Evolutionary conservation across 768 basidiomycete species (phyloP).

Genomic region (Pulveroboletus sp.): DNA sequence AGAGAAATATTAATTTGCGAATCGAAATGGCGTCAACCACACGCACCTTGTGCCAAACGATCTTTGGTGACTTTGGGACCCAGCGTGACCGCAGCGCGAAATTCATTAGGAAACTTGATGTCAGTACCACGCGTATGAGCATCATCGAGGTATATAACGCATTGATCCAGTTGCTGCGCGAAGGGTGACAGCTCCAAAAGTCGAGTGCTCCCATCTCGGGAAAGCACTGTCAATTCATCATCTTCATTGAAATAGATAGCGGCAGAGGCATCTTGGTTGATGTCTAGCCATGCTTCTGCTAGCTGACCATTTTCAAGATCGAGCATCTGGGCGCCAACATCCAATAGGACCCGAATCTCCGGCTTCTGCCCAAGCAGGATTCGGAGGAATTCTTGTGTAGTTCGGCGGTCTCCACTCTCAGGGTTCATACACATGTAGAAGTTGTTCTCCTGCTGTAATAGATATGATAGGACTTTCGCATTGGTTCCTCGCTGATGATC

Average conservation of each 20-base stretch:
- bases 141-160: constrained; percentile 12
- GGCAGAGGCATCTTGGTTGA: constrained; percentile 9
- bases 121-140: constrained; percentile 17
- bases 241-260: constrained; percentile 23
- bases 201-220: constrained; percentile 35
- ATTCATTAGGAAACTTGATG: constrained; percentile 11
- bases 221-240: constrained; percentile 25
- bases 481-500: constrained; percentile 13
- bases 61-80: constrained; percentile 14
- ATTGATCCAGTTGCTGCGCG: constrained; percentile 1
- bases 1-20: constrained; percentile 1
- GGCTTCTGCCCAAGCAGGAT: constrained; percentile 31
- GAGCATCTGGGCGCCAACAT: constrained; percentile 56
- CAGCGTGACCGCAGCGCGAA: constrained; percentile 13
- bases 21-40: no score
- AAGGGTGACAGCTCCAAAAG: constrained; percentile 33
- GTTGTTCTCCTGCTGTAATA: constrained; percentile 21
- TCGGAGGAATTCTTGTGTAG: constrained; percentile 26
- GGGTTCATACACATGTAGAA: constrained; percentile 6
- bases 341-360: constrained; percentile 42
- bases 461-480: constrained; percentile 13
- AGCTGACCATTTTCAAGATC: constrained; percentile 43
- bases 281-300: constrained; percentile 37
- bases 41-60: constrained; percentile 13
- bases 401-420: constrained; percentile 4